A percentile compares a stretch with the other conserved stretches of the same genome.
Conservation (phyloP, 2,329 filamentous ascomycete genomes). For the Colletotrichum higginsianum region DNA sequence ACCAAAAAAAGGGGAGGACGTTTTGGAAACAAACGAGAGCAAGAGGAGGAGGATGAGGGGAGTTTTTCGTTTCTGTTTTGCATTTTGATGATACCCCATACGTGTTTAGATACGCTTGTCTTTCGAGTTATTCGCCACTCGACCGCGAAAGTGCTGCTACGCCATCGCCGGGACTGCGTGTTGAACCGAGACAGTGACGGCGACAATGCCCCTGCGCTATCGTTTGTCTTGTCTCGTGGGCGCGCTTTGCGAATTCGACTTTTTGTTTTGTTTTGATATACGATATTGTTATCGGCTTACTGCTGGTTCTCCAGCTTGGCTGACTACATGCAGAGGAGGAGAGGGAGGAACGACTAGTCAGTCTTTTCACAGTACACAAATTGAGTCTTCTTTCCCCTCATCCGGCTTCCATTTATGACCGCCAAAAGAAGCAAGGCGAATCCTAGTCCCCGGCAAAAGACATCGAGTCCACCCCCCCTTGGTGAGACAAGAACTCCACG, state of each 20-base stretch:
- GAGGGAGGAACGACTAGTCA: constrained; percentile 1
- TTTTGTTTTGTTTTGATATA: constrained; percentile 1
- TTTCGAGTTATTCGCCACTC: constrained; percentile 58
- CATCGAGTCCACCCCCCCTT: not conserved
- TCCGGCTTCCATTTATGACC: not conserved
- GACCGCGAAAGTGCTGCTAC: constrained; percentile 70
- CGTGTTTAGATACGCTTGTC: constrained; percentile 61
- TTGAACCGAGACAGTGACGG: constrained; percentile 61
- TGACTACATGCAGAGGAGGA: not conserved
- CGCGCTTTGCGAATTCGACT: constrained; percentile 50
- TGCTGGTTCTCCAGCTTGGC: not conserved
- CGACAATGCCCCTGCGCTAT: constrained; percentile 72
- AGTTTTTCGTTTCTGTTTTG: constrained; percentile 44
- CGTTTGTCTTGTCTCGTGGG: constrained; percentile 64
- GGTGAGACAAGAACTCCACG: constrained; percentile 22
- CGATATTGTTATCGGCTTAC: constrained; percentile 3
- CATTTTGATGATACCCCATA: constrained; percentile 60
- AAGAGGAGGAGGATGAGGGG: not conserved
- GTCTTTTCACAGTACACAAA: constrained; percentile 29
- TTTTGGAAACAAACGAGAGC: not conserved
- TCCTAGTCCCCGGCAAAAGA: no score
- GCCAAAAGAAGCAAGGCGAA: not conserved
- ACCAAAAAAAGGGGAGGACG: not conserved
- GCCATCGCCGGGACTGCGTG: constrained; percentile 70
- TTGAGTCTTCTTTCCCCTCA: constrained; percentile 20